Percentiles rank a stretch among this genome's conserved stretches.
Conservation (phyloP, 1,284 basidiomycete genomes). For the Agroathelia rolfsii region DNA sequence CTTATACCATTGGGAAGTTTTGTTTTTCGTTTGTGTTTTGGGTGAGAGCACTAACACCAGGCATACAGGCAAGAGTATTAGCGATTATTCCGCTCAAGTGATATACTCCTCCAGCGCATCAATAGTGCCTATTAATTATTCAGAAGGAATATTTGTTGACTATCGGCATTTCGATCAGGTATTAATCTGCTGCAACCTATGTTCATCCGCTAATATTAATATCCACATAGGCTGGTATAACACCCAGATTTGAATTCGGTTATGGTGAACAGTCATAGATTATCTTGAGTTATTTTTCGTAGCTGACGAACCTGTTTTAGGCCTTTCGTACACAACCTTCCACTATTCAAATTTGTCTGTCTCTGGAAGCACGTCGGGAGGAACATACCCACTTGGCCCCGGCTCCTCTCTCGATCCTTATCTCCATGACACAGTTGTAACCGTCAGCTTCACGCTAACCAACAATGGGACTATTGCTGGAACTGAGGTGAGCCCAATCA, state of each 20-base stretch:
- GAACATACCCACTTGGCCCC: slow-evolving; percentile 27
- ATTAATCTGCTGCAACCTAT: neutral
- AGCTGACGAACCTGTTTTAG: slow-evolving; percentile 28
- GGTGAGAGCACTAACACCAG: slow-evolving; percentile 39
- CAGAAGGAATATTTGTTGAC: slow-evolving; percentile 52
- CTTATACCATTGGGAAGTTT: slow-evolving; percentile 55
- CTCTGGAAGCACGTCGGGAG: slow-evolving; percentile 29
- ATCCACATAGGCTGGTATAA: slow-evolving; percentile 32
- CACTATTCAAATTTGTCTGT: slow-evolving; percentile 36
- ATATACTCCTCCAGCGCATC: slow-evolving; percentile 22
- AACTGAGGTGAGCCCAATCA: slow-evolving; percentile 29
- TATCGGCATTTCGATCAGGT: slow-evolving; percentile 53
- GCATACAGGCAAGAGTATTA: slow-evolving; percentile 48
- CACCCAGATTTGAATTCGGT: slow-evolving; percentile 59
- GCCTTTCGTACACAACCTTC: slow-evolving; percentile 63
- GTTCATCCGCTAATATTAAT: slow-evolving; percentile 19
- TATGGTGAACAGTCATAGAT: slow-evolving; percentile 13
- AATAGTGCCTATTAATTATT: slow-evolving; percentile 31
- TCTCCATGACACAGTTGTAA: slow-evolving; percentile 35
- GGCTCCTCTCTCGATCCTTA: slow-evolving; percentile 38
- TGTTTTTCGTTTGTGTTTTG: slow-evolving; percentile 25
- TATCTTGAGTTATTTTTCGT: too few species aligned
- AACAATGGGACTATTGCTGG: slow-evolving; percentile 38
- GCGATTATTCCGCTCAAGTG: slow-evolving; percentile 46
- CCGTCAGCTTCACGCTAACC: slow-evolving; percentile 32